These are phyloP conservation scores for Beta macrorhiza DNA, from an alignment of 179 eudicot species.

Conservation along the genomic window DNA sequence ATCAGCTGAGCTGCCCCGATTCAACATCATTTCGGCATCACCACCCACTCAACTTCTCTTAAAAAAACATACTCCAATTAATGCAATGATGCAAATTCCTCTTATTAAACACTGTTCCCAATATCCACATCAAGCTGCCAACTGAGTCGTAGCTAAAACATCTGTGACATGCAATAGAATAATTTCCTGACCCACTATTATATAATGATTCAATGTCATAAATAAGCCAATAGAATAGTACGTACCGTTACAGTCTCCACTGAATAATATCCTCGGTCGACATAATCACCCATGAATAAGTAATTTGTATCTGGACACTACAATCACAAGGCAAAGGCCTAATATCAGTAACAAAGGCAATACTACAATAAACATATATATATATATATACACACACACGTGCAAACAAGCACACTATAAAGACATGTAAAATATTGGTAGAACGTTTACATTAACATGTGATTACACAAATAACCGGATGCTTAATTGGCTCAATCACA, in stretches of 20 bases:
- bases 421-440: neutral
- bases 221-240: conserved; percentile 11
- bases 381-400: neutral
- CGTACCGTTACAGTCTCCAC: conserved; percentile 76
- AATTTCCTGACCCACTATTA: neutral
- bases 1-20: too few species aligned
- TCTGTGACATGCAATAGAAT: neutral
- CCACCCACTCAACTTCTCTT: neutral
- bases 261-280: conserved; percentile 75
- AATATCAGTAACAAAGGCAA: conserved; percentile 6
- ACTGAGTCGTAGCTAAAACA: too few species aligned
- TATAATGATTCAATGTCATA: neutral
- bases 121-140: neutral
- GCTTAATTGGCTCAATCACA: neutral
- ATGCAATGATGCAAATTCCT: neutral
- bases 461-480: neutral
- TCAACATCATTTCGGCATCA: too few species aligned
- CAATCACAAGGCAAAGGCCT: conserved; percentile 22
- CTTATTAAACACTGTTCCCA: neutral
- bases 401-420: neutral
- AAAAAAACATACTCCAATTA: neutral
- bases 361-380: neutral
- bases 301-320: conserved; percentile 70
- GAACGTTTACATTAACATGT: neutral
- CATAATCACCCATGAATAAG: conserved; percentile 77